A percentile compares a stretch with the other conserved stretches of the same genome.
Evolutionary conservation across 805 yeast genomes (phyloP).

Genomic region (Monosporozyma aerobia): DNA sequence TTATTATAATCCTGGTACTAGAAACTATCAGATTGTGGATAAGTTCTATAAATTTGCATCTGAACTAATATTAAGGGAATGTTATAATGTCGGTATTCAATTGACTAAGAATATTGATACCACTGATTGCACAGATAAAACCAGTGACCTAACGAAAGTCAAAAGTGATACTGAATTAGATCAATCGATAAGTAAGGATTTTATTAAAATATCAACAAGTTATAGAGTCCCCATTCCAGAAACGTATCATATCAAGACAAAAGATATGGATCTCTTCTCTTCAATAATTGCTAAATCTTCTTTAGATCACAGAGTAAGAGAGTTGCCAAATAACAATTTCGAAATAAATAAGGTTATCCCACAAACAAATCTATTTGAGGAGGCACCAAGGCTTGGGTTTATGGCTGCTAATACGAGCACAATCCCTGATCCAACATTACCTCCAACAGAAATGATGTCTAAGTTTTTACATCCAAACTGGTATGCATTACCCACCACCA

Average conservation of each 20-base stretch:
- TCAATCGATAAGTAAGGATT: conserved; percentile 45
- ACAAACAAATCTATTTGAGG: conserved; percentile 25
- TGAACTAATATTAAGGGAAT: conserved; percentile 56
- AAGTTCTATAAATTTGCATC: conserved; percentile 52
- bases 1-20: conserved; percentile 40
- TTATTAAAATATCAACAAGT: conserved; percentile 45
- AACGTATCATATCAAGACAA: conserved; percentile 49
- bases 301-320: conserved; percentile 64
- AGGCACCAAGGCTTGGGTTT: conserved; percentile 37
- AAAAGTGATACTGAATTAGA: conserved; percentile 27
- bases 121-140: conserved; percentile 1
- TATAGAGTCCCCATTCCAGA: conserved; percentile 52
- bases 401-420: conserved; percentile 38
- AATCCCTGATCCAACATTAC: conserved; percentile 41
- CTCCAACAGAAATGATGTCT: conserved; percentile 46
- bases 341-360: conserved; percentile 63
- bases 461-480: conserved; percentile 53
- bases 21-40: conserved; percentile 46
- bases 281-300: conserved; percentile 60
- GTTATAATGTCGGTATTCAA: conserved; percentile 35
- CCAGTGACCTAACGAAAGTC: conserved; percentile 7
- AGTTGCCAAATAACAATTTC: conserved; percentile 55
- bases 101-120: conserved; percentile 12
- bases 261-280: conserved; percentile 71
- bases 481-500: conserved; percentile 54